Conservation (phyloP, 2,329 filamentous ascomycete genomes). For the Paraphaeosphaeria sporulosa region DNA sequence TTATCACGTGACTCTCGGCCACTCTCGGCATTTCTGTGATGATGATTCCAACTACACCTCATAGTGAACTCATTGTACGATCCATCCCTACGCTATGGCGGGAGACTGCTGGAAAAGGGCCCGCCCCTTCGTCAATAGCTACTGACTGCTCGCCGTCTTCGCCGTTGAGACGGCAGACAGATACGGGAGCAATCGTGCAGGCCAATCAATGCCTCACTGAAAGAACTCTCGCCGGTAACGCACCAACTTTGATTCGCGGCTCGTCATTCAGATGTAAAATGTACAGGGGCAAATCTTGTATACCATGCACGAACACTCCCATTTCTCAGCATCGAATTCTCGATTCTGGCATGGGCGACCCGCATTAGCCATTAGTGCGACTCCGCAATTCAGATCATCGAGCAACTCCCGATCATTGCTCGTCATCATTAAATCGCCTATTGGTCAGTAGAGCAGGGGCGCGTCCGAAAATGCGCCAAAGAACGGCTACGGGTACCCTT, state of each 20-base stretch:
- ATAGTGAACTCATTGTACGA: not conserved
- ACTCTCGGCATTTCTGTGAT: not conserved
- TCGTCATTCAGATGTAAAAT: conserved; percentile 8
- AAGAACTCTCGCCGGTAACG: not conserved
- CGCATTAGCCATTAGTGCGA: conserved; percentile 25
- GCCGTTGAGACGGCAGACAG: not conserved
- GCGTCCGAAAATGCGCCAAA: not conserved
- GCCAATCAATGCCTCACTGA: not conserved
- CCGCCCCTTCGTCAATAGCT: not conserved
- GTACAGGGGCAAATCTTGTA: conserved; percentile 4
- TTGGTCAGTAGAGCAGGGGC: conserved; percentile 14
- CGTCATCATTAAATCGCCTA: conserved; percentile 19
- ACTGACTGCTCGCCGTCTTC: not conserved
- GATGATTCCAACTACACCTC: not conserved
- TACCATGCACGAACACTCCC: not conserved
- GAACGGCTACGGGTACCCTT: conserved; percentile 6
- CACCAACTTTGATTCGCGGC: not conserved
- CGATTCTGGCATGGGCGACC: conserved; percentile 32
- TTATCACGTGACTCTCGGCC: not conserved
- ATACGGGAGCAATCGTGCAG: not conserved
- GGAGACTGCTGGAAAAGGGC: not conserved
- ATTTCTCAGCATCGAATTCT: conserved; percentile 39
- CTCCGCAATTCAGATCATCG: conserved; percentile 27
- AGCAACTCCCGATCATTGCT: conserved; percentile 15
- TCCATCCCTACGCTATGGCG: not conserved